Base-by-base conservation (phyloP, 1,284 basidiomycete species). In the Sphaerobolus stellatus region DNA sequence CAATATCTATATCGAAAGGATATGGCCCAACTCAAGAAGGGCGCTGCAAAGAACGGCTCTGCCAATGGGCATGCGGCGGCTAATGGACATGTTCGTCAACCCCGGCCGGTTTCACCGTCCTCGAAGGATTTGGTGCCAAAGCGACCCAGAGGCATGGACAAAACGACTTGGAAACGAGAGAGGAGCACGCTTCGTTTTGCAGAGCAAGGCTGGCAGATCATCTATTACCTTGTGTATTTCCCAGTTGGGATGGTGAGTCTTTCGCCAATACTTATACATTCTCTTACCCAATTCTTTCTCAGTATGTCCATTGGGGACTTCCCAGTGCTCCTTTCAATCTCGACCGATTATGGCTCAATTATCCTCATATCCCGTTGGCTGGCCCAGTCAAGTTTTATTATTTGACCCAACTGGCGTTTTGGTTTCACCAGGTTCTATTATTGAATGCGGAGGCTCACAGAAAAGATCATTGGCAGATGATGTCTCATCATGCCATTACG, bases 391-490 rank as follows among this genome's bases (percentile, higher is more conserved):
- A 98, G 70, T 81, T 91, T 64, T 97, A 95, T 71, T 98, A 99
- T 68, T 84, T 99, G 40, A 81, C 81, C 9, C 91, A 98, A 71
- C 85, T 83, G n/a, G 92, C 92, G 8, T 97, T 95, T 72, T 98
- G 97, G 76, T 73, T 91, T 56, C 94, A 98, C 67, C 93, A 96
- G 71, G 77, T 97, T 18, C 78, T 98, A 58, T 88, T 96, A 53
- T 81, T 99, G 68, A 90, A 98, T 69, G 87, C 93, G n/a, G 96
- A 99, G 71, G 94, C 88, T 46, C 80, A 85, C 52, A 81, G 96
- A 54, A 94, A 93, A 67, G 96, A 99, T 71, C 92, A 97, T 70
- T 78, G 79, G 69, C 94, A 98, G 72, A 99, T 98, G 96, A 90
- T 98, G 78, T 77, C 85, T 28, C 96, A 99, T 74, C 96, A 99